Evolutionary conservation across 2,329 filamentous ascomycete species (phyloP).

Genomic region (Hypoxylon sp.): DNA sequence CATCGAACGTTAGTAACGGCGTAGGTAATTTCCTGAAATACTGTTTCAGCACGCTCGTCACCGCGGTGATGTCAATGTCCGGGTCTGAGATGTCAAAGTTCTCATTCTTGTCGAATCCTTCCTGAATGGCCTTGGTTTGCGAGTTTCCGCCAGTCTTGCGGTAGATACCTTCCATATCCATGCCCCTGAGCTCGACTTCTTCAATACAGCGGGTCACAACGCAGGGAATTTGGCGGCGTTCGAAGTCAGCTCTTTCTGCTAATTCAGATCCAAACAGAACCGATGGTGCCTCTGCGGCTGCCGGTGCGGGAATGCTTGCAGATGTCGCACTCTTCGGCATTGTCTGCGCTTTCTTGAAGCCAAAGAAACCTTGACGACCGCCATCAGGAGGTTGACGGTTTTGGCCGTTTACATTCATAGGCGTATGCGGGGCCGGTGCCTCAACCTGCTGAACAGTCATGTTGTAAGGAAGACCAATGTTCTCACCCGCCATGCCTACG

Average conservation of each 20-base stretch:
- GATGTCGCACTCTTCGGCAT: slow-evolving; percentile 68
- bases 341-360: slow-evolving; percentile 66
- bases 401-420: slow-evolving; percentile 55
- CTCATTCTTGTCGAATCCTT: slow-evolving; percentile 88
- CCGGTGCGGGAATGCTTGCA: slow-evolving; percentile 58
- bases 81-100: slow-evolving; percentile 95
- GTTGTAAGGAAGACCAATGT: slow-evolving; percentile 79
- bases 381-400: slow-evolving; percentile 54
- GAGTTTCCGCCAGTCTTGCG: slow-evolving; percentile 95
- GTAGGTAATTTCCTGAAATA: slow-evolving; percentile 95
- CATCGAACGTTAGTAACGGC: slow-evolving; percentile 90
- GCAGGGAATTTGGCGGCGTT: slow-evolving; percentile 89
- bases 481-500: slow-evolving; percentile 71
- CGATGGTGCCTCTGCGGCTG: slow-evolving; percentile 67
- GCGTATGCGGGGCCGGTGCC: slow-evolving; percentile 57
- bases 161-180: slow-evolving; percentile 98
- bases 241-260: slow-evolving; percentile 85
- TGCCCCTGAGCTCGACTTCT: slow-evolving; percentile 94
- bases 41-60: slow-evolving; percentile 96
- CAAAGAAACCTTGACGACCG: slow-evolving; percentile 76
- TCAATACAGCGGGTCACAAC: slow-evolving; percentile 96
- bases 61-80: slow-evolving; percentile 93
- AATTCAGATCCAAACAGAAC: slow-evolving; percentile 91
- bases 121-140: slow-evolving; percentile 90
- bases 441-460: slow-evolving; percentile 73